Evolutionary conservation across 345 rosid genomes (phyloP), one percentile per base, ranked within the genome.

Genomic region (Microthlaspi erraticum): DNA sequence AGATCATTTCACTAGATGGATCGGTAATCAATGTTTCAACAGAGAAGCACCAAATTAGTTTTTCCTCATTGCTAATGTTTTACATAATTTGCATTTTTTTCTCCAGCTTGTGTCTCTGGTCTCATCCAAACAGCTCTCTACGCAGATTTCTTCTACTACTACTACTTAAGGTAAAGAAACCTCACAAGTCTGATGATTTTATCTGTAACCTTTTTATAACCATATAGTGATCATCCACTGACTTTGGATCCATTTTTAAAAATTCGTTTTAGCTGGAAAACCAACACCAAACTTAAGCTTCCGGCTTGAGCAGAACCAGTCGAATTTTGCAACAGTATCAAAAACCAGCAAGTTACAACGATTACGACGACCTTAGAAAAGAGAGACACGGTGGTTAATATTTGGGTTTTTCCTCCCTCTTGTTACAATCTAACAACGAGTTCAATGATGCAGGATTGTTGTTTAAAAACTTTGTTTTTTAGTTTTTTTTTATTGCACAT

Each of bases 111-210:
- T 19, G 34, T 87, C 37, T 88, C 97, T 17, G 98, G 97, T 68
- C 79, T 93, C 41, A 66, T 88, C 76, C 98, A 93, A 71, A 93
- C 93, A 45, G 96, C 86, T 61, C 87, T 93, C 12, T 90, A 93
- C 36, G 97, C 91, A 1, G 97, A 93, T 77, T 93, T 93, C 88
- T 93, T 93, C 80, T 93, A 93, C 74, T 93, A 87, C 81, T 93
- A 93, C 76, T 90, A 90, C 78, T 46, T 87, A 23, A 93, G 98
- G 98, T 88, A 67, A 51, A 58, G 34, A 44, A 56, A 53, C 26
- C 11, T n/a, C 58, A 39, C 67, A 29, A 10, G 2, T 31, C 60
- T 55, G 12, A 20, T 9, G 10, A 42, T 8, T 18, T 41, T 2
- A 2, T 60, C 49, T 12, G 10, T 16, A 5, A 49, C 29, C 17